These are phyloP conservation scores for Zygoascus ofunaensis DNA, from an alignment of 805 yeast genomes.

Conservation along the genomic window DNA sequence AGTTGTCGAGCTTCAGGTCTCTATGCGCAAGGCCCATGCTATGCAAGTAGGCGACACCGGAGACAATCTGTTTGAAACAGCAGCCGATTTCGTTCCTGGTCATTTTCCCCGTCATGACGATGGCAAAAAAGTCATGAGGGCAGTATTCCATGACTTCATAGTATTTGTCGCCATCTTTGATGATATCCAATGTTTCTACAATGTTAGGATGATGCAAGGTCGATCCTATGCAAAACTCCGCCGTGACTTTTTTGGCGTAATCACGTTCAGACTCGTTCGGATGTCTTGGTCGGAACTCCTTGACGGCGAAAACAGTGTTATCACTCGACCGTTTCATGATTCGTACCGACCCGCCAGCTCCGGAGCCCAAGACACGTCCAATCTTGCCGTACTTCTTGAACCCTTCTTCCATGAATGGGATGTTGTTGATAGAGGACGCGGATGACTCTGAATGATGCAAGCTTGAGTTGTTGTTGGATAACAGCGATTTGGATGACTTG, in stretches of 20 bases:
- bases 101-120: constrained; percentile 86
- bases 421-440: constrained; percentile 6
- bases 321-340: constrained; percentile 56
- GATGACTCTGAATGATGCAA: not conserved
- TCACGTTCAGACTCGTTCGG: constrained; percentile 55
- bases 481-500: constrained; percentile 2
- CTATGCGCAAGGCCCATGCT: constrained; percentile 82
- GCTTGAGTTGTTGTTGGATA: not conserved
- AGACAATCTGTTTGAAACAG: constrained; percentile 70
- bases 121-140: constrained; percentile 82
- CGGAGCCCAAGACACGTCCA: constrained; percentile 74
- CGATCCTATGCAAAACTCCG: constrained; percentile 77
- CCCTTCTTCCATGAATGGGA: constrained; percentile 34
- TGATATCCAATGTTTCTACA: constrained; percentile 70
- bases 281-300: constrained; percentile 66
- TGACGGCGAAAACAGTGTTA: constrained; percentile 68
- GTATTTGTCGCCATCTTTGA: constrained; percentile 54
- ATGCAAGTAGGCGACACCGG: constrained; percentile 72
- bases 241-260: constrained; percentile 67
- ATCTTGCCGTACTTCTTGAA: constrained; percentile 63
- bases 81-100: constrained; percentile 60
- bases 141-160: constrained; percentile 89
- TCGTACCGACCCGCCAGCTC: constrained; percentile 92
- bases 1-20: constrained; percentile 86
- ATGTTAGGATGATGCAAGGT: constrained; percentile 69